phyloP scores from a whole-genome alignment of 108 stramenopile genomes.

The Discostella stelligeroides region DNA sequence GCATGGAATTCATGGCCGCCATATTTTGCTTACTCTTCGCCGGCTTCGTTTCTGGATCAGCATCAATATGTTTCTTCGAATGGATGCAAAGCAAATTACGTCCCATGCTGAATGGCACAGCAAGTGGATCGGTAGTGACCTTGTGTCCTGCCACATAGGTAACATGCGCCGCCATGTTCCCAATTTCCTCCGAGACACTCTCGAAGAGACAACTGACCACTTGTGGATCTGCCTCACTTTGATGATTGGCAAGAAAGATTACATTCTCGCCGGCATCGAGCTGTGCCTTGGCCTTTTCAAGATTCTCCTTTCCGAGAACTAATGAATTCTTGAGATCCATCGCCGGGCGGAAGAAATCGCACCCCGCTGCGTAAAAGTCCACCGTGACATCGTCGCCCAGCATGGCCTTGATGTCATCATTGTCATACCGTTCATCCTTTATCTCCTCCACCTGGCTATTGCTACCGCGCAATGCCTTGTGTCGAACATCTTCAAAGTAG shows the following conservation, averaged over 20 bases:
- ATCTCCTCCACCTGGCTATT: too few species aligned
- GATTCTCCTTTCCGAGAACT: constrained; percentile 79
- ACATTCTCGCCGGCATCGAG: constrained; percentile 90
- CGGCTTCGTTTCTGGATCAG: constrained; percentile 89
- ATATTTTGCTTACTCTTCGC: constrained; percentile 89
- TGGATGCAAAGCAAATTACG: constrained; percentile 94
- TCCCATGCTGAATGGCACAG: constrained; percentile 96
- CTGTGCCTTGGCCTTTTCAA: constrained; percentile 69
- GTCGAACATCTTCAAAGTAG: constrained; percentile 65
- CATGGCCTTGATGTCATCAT: constrained; percentile 17
- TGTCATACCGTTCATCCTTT: constrained; percentile 60
- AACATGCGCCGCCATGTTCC: constrained; percentile 66
- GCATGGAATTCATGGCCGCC: constrained; percentile 86
- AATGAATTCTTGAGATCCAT: constrained; percentile 77
- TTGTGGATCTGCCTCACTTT: constrained; percentile 97
- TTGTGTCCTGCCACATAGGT: constrained; percentile 95
- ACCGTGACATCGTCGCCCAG: constrained; percentile 36
- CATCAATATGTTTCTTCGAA: constrained; percentile 97
- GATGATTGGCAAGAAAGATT: constrained; percentile 94
- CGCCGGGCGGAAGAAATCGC: constrained; percentile 89
- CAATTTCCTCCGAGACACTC: constrained; percentile 59
- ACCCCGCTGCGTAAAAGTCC: constrained; percentile 89
- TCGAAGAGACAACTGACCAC: constrained; percentile 77
- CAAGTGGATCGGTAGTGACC: constrained; percentile 92
- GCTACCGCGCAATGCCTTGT: constrained; percentile 74